These are phyloP conservation scores for Globisporangium cylindrosporum DNA, from an alignment of 352 stramenopile genomes.

Conservation along the genomic window DNA sequence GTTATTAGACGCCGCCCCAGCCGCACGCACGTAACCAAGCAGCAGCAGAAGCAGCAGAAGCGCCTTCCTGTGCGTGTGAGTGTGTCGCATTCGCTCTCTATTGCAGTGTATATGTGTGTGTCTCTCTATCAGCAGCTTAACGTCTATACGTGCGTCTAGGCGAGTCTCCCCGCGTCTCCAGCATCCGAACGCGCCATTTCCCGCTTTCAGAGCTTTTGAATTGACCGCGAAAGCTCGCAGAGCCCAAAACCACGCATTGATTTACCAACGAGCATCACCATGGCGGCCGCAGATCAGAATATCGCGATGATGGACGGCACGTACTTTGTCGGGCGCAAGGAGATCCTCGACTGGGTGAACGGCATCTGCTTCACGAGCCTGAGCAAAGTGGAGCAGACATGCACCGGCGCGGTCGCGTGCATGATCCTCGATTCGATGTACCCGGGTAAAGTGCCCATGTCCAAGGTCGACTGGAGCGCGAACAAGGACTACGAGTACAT, in stretches of 20 bases:
- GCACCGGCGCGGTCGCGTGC: slow-evolving; percentile 94
- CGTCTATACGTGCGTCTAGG: background rate
- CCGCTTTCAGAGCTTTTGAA: background rate
- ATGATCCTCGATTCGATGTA: slow-evolving; percentile 97
- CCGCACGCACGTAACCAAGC: background rate
- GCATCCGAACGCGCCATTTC: slow-evolving; percentile 1
- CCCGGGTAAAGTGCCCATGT: slow-evolving; percentile 94
- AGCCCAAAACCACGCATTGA: background rate
- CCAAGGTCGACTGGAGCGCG: slow-evolving; percentile 96
- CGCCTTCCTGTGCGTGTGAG: background rate
- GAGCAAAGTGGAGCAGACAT: slow-evolving; percentile 97
- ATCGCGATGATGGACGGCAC: slow-evolving; percentile 96
- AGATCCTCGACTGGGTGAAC: slow-evolving; percentile 99
- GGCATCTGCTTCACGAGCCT: slow-evolving; percentile 92
- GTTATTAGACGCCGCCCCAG: slow-evolving; percentile 8
- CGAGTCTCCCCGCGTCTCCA: background rate
- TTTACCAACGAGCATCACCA: slow-evolving; percentile 18
- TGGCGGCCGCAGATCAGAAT: slow-evolving; percentile 80
- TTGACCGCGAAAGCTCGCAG: background rate
- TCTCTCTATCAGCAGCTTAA: background rate
- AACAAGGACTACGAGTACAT: slow-evolving; percentile 98
- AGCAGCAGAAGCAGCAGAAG: slow-evolving; percentile 5
- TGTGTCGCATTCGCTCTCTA: slow-evolving; percentile 8
- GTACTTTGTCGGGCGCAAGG: slow-evolving; percentile 96
- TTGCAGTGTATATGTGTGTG: background rate